Evolutionary conservation across 176 grass and related monocot species (phyloP).

Genomic region (Ampelocalamus luodianensis): DNA sequence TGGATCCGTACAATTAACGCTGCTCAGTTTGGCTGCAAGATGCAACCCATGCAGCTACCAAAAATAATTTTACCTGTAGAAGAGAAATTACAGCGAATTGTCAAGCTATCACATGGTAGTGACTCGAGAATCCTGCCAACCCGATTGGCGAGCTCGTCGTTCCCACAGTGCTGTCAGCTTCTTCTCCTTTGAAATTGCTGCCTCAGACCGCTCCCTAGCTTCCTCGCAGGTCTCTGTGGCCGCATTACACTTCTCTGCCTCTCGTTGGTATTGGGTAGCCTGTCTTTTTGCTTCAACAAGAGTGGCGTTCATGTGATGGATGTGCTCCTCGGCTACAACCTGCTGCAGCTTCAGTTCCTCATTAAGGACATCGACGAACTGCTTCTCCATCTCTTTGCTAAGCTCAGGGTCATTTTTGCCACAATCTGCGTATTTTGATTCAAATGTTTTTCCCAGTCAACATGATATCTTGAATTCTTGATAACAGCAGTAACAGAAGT

Average conservation of each 20-base stretch:
- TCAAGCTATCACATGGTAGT: conserved; percentile 36
- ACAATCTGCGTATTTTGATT: conserved; percentile 61
- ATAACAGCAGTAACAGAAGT: background rate
- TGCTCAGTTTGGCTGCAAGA: conserved; percentile 24
- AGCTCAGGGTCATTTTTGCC: conserved; percentile 83
- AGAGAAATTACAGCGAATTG: background rate
- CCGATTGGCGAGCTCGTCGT: conserved; percentile 68
- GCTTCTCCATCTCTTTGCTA: conserved; percentile 84
- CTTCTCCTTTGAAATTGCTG: conserved; percentile 71
- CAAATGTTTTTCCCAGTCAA: conserved; percentile 1
- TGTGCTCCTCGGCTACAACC: conserved; percentile 81
- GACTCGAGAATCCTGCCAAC: conserved; percentile 64
- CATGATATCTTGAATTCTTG: background rate
- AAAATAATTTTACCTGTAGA: conserved; percentile 43
- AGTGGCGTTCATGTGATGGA: conserved; percentile 79
- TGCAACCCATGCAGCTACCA: conserved; percentile 23
- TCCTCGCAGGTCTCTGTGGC: conserved; percentile 93
- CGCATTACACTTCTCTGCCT: conserved; percentile 87
- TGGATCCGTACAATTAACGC: conserved; percentile 27
- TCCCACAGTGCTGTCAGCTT: conserved; percentile 83
- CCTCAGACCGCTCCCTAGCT: conserved; percentile 72
- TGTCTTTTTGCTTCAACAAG: conserved; percentile 79
- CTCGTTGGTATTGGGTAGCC: conserved; percentile 84
- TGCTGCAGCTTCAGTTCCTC: conserved; percentile 95
- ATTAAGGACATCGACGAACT: conserved; percentile 81